Base-by-base conservation (phyloP, 164 flowering plant species). In the Vitis labrusca region DNA sequence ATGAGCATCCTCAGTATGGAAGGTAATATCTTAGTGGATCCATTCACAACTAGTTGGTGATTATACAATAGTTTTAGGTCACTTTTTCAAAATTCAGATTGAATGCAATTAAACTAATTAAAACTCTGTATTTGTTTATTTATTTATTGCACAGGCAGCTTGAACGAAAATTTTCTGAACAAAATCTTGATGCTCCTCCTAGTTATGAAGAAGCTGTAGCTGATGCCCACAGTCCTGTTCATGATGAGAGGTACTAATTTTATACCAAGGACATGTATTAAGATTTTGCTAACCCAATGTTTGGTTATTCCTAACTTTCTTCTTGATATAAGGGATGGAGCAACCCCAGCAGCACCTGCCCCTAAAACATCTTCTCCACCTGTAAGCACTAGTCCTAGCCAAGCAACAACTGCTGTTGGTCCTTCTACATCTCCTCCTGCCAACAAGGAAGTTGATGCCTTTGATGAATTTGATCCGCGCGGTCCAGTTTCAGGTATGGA, bases 401-500 rank as follows among this genome's bases (percentile, higher is more conserved):
- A 81, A 59, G 59, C 67, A 17, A 64, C 83, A 30, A 23, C 69
- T 77, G 73, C 65, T 50, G 72, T 61, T 68, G 78, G 52, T 15
- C 65, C 73, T 72, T 44, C 73, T 67, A 70, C 85, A 74, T 66
- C 88, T 58, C 76, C 88, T 58, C 76, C 86, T 67, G 72, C 57
- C 12, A 72, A 76, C 61, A 79, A 85, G 67, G 84, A 82, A 73
- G 71, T 70, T 71, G 82, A 75, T 63, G 69, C 79, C 65, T 83
- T 77, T 85, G 97, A 92, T 82, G 99, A 92, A 72, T 96, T 96
- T 84, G 98, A 93, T 76, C 98, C 98, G 5, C 97, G 97, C 37
- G 83, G 85, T 77, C 59, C 94, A 52, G 63, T 76, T 78, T 64
- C 93, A 79, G 97, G 98, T 91, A 81, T 11, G 6, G 32, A 9